Conservation (phyloP, 2,329 filamentous ascomycete genomes). For the Pestalotiopsis sp. region DNA sequence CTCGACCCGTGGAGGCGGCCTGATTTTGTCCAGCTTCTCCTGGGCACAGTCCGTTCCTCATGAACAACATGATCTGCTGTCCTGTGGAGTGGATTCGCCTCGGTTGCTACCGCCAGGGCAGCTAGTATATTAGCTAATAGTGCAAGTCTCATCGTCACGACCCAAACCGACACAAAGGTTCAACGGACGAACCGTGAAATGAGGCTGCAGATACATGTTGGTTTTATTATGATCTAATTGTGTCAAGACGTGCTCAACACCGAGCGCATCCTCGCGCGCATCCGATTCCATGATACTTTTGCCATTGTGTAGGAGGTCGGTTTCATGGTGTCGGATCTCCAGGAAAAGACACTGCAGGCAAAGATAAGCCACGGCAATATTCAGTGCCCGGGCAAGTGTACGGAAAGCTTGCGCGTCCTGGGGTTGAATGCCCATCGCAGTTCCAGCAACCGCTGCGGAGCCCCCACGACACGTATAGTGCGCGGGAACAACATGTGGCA, state of each 20-base stretch:
- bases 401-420: neutral
- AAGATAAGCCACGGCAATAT: neutral
- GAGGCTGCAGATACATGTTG: neutral
- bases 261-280: neutral
- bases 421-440: neutral
- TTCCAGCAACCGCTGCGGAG: neutral
- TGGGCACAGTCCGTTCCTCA: slow-evolving; percentile 30
- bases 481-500: neutral
- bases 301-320: slow-evolving; percentile 10
- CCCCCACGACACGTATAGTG: neutral
- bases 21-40: slow-evolving; percentile 27
- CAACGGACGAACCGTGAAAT: neutral
- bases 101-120: slow-evolving; percentile 33
- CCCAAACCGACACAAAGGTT: neutral
- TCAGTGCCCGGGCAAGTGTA: neutral
- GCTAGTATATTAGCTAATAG: slow-evolving; percentile 25
- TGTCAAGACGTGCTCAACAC: neutral
- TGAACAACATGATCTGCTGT: slow-evolving; percentile 32
- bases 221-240: neutral
- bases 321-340: slow-evolving; percentile 9
- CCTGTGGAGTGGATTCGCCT: slow-evolving; percentile 22
- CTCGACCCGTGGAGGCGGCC: slow-evolving; percentile 23
- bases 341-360: neutral
- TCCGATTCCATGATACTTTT: neutral
- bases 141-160: slow-evolving; percentile 23